Evolutionary conservation across 176 grass and related monocot genomes (phyloP).

Genomic region (Typha latifolia): DNA sequence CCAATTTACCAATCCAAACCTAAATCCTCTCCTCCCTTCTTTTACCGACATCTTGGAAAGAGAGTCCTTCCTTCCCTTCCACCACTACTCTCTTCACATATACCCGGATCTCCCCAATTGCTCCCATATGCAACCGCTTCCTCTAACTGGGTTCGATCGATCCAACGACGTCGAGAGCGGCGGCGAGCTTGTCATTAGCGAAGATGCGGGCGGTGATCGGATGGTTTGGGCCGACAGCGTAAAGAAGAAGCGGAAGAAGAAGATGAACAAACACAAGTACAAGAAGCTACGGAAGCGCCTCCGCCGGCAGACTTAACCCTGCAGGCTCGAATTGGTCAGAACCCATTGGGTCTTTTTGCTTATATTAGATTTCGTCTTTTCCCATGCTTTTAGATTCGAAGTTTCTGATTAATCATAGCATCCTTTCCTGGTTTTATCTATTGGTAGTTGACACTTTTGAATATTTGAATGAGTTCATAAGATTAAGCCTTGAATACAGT

Average conservation of each 20-base stretch:
- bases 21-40: neutral
- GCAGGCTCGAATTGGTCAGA: neutral
- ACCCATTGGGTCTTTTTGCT: neutral
- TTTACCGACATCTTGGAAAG: neutral
- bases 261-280: conserved; percentile 99
- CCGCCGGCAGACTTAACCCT: conserved; percentile 54
- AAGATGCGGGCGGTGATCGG: neutral
- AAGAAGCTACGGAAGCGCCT: conserved; percentile 76
- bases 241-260: conserved; percentile 97
- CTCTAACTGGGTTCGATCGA: conserved; percentile 15
- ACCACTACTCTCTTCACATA: neutral
- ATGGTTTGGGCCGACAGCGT: conserved; percentile 89
- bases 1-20: neutral
- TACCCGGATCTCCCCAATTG: conserved; percentile 35
- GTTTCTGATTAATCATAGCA: no score
- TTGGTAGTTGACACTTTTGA: no score
- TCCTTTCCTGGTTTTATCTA: no score
- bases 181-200: neutral
- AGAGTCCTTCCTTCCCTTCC: neutral
- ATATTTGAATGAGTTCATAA: no score
- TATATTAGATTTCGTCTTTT: neutral
- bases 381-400: no score
- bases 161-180: neutral
- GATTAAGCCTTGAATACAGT: no score
- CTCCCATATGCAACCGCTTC: conserved; percentile 19